Base-by-base conservation (phyloP, 2,329 filamentous ascomycete species). In the Zelopaecilomyces penicillatus region DNA sequence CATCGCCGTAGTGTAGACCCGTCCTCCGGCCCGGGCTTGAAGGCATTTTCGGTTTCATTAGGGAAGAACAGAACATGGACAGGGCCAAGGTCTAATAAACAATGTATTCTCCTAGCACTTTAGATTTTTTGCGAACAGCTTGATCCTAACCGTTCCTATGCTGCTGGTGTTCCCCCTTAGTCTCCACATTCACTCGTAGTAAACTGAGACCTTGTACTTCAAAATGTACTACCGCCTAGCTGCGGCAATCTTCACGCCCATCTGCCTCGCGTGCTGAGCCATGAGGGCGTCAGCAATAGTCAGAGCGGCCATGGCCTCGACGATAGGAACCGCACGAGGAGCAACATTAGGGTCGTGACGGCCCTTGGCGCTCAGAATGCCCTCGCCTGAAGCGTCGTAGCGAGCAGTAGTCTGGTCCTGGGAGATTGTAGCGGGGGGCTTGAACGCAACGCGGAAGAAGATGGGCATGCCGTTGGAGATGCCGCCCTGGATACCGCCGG, bases 361-460 rank as follows among this genome's bases (percentile, higher is more conserved):
- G 26, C 93, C 93, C 76, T 96, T 97, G 41, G 90, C 89, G 50
- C 89, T 87, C 31, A 97, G 73, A 4, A 86, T 69, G 41, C 93
- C 93, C 52, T 85, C 80, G 9, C 61, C 59, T 7, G 74, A 69
- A 38, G 83, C 84, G 48, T 84, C 83, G 65, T 94, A 97, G 7
- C 78, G 84, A 6, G 83, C 82, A 1, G 93, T 97, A 10, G 75
- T 76, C 70, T 97, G 91, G 37, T 86, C 85, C 67, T 91, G 85
- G 38, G 87, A 84, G 60, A 97, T 97, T 3, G 93, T 97, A 30
- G 91, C 90, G 3, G 91, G 82, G 7, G 91, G 87, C 75, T 97
- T 97, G 80, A 97, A 97, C 11, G 80, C 90, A 5, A 95, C 83
- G 41, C 85, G 82, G 78, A 97, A 97, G 75, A 93, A 97, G 69